Percentiles rank a stretch among this genome's conserved stretches.
Conservation (phyloP, 192 early-diverging fungal genomes). For the Umbelopsis isabellina region DNA sequence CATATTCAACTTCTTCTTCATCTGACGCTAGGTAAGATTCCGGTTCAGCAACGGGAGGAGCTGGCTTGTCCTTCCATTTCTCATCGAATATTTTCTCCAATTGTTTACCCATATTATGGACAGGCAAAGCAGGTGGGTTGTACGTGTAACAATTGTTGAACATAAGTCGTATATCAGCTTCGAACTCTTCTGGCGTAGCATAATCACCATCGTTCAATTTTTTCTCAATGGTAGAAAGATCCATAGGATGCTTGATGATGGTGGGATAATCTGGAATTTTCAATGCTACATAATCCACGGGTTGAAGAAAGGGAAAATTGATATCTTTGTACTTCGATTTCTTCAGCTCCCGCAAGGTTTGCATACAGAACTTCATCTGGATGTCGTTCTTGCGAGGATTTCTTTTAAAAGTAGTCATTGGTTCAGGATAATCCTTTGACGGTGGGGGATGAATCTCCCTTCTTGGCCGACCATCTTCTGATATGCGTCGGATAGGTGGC, state of each 20-base stretch:
- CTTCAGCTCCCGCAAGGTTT: conserved; percentile 65
- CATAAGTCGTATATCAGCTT: conserved; percentile 79
- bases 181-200: conserved; percentile 64
- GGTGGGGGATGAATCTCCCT: conserved; percentile 70
- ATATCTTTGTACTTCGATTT: conserved; percentile 71
- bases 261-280: conserved; percentile 86
- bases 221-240: conserved; percentile 75
- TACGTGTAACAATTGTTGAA: conserved; percentile 86
- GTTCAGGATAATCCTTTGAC: conserved; percentile 50
- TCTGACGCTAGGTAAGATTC: conserved; percentile 21
- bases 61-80: conserved; percentile 65
- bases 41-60: conserved; percentile 22
- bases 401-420: conserved; percentile 29
- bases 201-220: conserved; percentile 74
- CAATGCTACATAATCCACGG: conserved; percentile 85
- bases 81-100: conserved; percentile 80
- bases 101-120: conserved; percentile 70
- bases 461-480: conserved; percentile 64
- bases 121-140: conserved; percentile 69
- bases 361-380: conserved; percentile 67
- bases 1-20: conserved; percentile 27
- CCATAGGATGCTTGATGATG: conserved; percentile 90
- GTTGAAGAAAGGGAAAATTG: conserved; percentile 74
- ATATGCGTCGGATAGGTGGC: conserved; percentile 37
- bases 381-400: conserved; percentile 53